Conservation (phyloP, 768 basidiomycete species). For the Leccinellum albellum region DNA sequence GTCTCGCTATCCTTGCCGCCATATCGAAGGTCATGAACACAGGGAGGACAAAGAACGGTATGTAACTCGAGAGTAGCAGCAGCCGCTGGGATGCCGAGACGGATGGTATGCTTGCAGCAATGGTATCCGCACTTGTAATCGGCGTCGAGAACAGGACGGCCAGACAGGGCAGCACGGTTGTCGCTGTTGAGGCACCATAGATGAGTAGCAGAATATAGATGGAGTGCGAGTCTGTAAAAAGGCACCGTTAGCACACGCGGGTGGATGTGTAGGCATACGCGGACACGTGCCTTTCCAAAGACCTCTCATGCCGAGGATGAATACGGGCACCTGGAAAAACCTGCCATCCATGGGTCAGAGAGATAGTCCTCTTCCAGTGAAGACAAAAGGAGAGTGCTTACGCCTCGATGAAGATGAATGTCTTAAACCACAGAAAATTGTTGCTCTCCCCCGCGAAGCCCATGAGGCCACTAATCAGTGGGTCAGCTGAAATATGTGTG, state of each 20-base stretch:
- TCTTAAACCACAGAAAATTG: conserved; percentile 58
- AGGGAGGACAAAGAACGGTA: conserved; percentile 74
- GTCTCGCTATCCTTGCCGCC: conserved; percentile 39
- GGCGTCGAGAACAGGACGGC: conserved; percentile 55
- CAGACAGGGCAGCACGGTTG: conserved; percentile 74
- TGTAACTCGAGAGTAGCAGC: conserved; percentile 62
- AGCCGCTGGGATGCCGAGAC: conserved; percentile 50
- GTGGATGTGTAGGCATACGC: background rate
- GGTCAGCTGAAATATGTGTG: conserved; percentile 58
- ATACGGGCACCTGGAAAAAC: conserved; percentile 73
- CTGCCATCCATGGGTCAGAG: conserved; percentile 17
- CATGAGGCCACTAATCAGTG: conserved; percentile 53
- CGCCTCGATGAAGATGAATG: conserved; percentile 61
- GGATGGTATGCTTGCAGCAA: conserved; percentile 31
- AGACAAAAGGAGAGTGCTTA: conserved; percentile 29
- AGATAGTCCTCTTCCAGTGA: background rate
- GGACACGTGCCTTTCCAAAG: conserved; percentile 48
- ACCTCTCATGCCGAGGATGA: conserved; percentile 61
- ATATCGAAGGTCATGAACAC: conserved; percentile 73
- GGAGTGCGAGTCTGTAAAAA: conserved; percentile 40
- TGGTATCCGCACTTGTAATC: conserved; percentile 32
- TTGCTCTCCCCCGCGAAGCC: conserved; percentile 35
- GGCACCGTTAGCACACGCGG: background rate
- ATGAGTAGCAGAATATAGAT: conserved; percentile 64
- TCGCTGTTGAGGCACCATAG: conserved; percentile 76